Base-by-base conservation (phyloP, 805 yeast species). In the Ogataea pini region DNA sequence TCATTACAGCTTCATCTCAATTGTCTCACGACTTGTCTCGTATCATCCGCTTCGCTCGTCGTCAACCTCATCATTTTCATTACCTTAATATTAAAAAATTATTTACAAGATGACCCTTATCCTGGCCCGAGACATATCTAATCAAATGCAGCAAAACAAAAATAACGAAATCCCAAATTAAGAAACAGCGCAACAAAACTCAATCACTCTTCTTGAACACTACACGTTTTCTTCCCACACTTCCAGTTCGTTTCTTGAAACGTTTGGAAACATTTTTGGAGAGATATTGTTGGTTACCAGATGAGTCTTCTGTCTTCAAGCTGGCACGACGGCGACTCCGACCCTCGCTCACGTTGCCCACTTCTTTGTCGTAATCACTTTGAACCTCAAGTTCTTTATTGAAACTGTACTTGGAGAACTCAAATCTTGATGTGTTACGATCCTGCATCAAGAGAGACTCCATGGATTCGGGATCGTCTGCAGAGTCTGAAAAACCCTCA, bases 381-480 rank as follows among this genome's bases (percentile, higher is more conserved):
- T 52, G 60, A n/a, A 48, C 49, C 22, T 50, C 61, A 13, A 54
- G 33, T 17, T 52, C 54, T 27, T 48, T 49, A 43, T 52, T 51
- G 48, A 60, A 61, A 43, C 63, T 56, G 48, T 62, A 55, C 29
- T 56, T 63, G 3, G 63, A 59, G 28, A 47, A 58, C 32, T 58
- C 51, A 37, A 33, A 62, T 36, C 63, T 52, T 1, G 60, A 28
- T 1, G 49, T 24, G 33, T 60, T 60, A 17, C 44, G 52, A 37
- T 62, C 61, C 14, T 54, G 49, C 2, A 47, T 24, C 20, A 48
- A 31, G 12, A 39, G 39, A 7, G 44, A 43, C 2, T 31, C 38
- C 24, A 37, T 46, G 7, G 36, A 39, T 9, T 36, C 36, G 32
- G 17, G 18, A 33, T 38, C n/a, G 24, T 54, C 52, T 13, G 49